Evolutionary conservation across 2,329 filamentous ascomycete species (phyloP), one percentile per base, ranked within the genome.

Genomic region (Colletotrichum sp.): DNA sequence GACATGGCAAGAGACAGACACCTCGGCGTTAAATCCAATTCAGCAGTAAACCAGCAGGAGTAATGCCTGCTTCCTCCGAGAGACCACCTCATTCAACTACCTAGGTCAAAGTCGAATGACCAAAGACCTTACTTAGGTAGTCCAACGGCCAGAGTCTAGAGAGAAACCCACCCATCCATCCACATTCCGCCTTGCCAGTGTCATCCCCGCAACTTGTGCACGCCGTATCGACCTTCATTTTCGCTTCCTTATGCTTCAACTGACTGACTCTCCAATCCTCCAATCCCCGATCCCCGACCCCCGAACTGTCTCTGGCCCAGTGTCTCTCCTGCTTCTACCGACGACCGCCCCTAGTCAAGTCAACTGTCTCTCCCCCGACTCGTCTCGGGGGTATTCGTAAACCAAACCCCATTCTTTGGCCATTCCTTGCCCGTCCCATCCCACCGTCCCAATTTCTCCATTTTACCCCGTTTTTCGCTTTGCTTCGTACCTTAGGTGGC

Each of bases 391-490:
- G 44, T 52, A 52, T 52, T 52, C 44, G 44, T 52, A 52, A 24
- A 60, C 67, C 30, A 36, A 9, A 44, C 68, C 68, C 68, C 68
- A 36, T 71, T n/a, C 44, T 52, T 34, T 62, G 28, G 16, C n/a
- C 30, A 62, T 62, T 52, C 44, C 44, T 52, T 52, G 44, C 10
- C 44, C 44, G n/a, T 52, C 44, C 44, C 44, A 52, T 52, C 44
- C 68, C 36, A 30, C 26, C 55, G 34, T 69, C 52, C 65, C 67
- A 59, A 63, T 24, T 68, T 74, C 71, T 64, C 73, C 73, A 68
- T 57, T 64, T 72, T 76, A 76, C 73, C 73, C 73, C 73, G 44
- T 76, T 73, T 76, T 65, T 68, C 63, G 64, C 36, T 75, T 24
- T 68, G 28, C 30, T 28, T n/a, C 16, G 13, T 52, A 44, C 39